Percentiles rank a stretch among this genome's conserved stretches.
Evolutionary conservation across 2,329 filamentous ascomycete genomes (phyloP).

Genomic region (Fusarium brachygibbosum): DNA sequence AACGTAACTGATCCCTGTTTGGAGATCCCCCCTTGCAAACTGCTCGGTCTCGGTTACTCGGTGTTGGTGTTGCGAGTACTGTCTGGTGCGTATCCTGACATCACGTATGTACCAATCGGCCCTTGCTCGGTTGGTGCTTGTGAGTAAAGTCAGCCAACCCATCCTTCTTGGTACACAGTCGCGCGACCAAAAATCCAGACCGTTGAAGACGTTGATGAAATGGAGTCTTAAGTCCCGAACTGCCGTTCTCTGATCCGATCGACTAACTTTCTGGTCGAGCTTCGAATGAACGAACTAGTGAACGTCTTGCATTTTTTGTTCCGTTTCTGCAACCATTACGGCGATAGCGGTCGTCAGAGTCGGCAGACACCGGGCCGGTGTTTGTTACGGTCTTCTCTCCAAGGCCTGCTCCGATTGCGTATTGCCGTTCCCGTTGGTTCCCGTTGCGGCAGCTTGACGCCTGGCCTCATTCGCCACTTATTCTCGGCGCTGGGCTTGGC

Average conservation of each 20-base stretch:
- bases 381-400: conserved; percentile 13
- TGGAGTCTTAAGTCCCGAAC: background rate
- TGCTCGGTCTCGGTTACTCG: conserved; percentile 7
- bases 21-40: conserved; percentile 22
- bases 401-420: conserved; percentile 7
- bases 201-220: conserved; percentile 8
- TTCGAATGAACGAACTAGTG: background rate
- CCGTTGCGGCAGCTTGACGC: conserved; percentile 18
- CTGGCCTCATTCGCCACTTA: conserved; percentile 34
- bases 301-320: conserved; percentile 16
- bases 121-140: conserved; percentile 30
- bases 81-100: conserved; percentile 5
- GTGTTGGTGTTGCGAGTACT: conserved; percentile 13
- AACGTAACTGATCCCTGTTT: conserved; percentile 18
- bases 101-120: conserved; percentile 25
- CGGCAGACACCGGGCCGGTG: conserved; percentile 35
- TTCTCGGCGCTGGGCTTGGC: conserved; percentile 34
- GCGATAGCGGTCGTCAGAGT: conserved; percentile 18
- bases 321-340: conserved; percentile 34
- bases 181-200: conserved; percentile 10
- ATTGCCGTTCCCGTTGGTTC: conserved; percentile 35
- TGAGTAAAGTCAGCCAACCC: conserved; percentile 13
- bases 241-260: conserved; percentile 5
- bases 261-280: background rate
- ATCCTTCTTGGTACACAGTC: conserved; percentile 9